Evolutionary conservation across 805 yeast species (phyloP), one percentile per base, ranked within the genome.

Genomic region (Nakazawaea wyomingensis): DNA sequence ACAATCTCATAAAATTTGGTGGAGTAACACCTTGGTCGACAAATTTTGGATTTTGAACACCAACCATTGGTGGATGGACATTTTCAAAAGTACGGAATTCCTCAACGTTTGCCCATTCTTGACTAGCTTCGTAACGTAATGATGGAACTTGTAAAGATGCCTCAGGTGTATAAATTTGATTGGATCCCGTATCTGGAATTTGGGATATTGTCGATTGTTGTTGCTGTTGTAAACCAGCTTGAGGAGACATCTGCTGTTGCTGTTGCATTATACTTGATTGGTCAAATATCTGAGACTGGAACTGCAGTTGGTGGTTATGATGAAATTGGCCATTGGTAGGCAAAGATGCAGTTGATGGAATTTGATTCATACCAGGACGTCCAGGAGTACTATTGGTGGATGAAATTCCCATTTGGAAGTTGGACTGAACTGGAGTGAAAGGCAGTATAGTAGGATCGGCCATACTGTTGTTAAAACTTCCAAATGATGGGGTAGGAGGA

Each of bases 11-110:
- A 59, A 80, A 80, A 47, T 85, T 78, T 3, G 98, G 93, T 19
- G 86, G 78, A 3, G 96, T 78, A 7, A 82, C 77, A 5, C 95
- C 96, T 59, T 90, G 95, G 59, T 93, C 98, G 22, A 76, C 66
- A 1, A 83, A 76, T 36, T 67, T 69, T 55, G 70, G 86, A 14
- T 11, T 9, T 49, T 78, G 81, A 1, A 87, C 76, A 0, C 91
- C 85, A 0, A 95, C 82, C 11, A 79, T 68, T 3, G 98, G 98
- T 4, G 98, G 96, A 9, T 78, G 72, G 1, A 87, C 82, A 55
- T 87, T 79, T 56, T 81, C 79, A 53, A 85, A 80, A 1, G 96
- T 84, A 38, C 73, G 71, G 61, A 86, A 90, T 1, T 76, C 59
- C 35, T 60, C 61, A 49, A 65, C 50, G 50, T 64, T 51, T 47